Base-by-base conservation (phyloP, 73 alveolate species). In the Effrenium voratum region DNA sequence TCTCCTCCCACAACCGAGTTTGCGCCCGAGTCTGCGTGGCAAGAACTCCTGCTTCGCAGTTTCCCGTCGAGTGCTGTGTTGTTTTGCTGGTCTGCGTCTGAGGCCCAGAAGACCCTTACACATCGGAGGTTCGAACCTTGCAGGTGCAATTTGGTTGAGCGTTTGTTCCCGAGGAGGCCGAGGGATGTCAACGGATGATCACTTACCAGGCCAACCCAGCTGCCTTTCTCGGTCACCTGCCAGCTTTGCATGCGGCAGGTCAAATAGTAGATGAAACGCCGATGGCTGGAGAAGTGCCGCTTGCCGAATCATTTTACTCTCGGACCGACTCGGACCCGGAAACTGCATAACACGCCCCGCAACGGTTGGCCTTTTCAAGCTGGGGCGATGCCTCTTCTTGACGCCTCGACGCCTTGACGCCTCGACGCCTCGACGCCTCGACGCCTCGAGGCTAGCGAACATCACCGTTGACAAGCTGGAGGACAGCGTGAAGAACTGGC, bases 401-500 rank as follows among this genome's bases (percentile, higher is more conserved):
- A 5, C 8, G 36, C 43, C 26, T 52, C 43, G 57, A 2, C 50
- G 55, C 16, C 59, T 6, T 36, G 40, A n/a, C 8, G 36, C 5
- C 57, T 41, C 30, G 68, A 55, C 22, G 68, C 68, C 68, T 55
- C 30, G 47, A 77, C 46, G n/a, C 12, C 38, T 10, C 43, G 34
- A 24, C 13, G 38, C 63, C 46, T 80, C 83, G 10, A 88, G 95
- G 95, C 77, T 88, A 28, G 95, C 95, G n/a, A 88, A 88, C 76
- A 73, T 88, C 85, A 88, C 95, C 3, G 86, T 88, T 43, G 95
- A 88, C 95, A 88, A 88, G 77, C 77, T 88, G 41, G 95, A 88
- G 44, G 95, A 88, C 95, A 88, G 77, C 24, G 95, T 88, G 36
- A 88, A 88, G 85, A 88, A 88, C 73, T 88, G 95, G 95, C 46